These are phyloP conservation scores for Ustilago lituana DNA, from an alignment of 1,284 basidiomycete species.

Conservation along the genomic window DNA sequence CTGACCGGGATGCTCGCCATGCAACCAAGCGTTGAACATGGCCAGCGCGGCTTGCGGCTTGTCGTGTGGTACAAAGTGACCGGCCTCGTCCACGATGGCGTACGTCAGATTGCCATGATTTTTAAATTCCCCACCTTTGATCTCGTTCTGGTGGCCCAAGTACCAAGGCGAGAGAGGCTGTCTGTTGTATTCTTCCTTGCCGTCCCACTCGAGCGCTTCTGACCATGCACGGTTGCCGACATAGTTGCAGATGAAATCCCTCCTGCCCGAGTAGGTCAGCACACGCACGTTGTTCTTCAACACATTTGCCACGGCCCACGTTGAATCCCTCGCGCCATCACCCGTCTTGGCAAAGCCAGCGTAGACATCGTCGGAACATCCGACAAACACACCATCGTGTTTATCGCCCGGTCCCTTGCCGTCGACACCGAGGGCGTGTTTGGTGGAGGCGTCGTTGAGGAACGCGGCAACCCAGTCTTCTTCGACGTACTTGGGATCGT, in stretches of 20 bases:
- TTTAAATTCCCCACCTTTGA: constrained; percentile 53
- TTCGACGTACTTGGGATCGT: constrained; percentile 57
- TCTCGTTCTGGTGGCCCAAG: constrained; percentile 1
- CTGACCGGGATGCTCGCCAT: constrained; percentile 28
- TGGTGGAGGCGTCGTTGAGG: constrained; percentile 55
- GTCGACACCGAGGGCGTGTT: constrained; percentile 58
- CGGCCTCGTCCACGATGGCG: constrained; percentile 54
- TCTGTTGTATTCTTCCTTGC: constrained; percentile 48
- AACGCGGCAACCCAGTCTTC: constrained; percentile 60
- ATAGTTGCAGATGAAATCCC: constrained; percentile 66
- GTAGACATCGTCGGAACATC: constrained; percentile 63
- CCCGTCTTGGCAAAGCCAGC: constrained; percentile 61
- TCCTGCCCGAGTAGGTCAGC: constrained; percentile 54
- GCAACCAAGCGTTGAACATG: constrained; percentile 63
- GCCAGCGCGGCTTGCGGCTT: constrained; percentile 52
- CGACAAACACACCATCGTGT: constrained; percentile 61
- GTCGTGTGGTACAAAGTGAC: constrained; percentile 66
- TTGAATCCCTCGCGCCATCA: constrained; percentile 60
- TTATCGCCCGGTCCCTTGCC: constrained; percentile 54
- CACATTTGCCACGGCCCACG: constrained; percentile 58
- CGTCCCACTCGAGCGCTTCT: constrained; percentile 54
- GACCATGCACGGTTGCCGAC: constrained; percentile 60
- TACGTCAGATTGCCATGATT: constrained; percentile 52
- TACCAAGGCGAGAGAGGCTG: constrained; percentile 50
- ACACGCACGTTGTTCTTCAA: constrained; percentile 55